These are phyloP conservation scores for Dorcoceras hygrometricum DNA, from an alignment of 257 asterid genomes.

Conservation along the genomic window DNA sequence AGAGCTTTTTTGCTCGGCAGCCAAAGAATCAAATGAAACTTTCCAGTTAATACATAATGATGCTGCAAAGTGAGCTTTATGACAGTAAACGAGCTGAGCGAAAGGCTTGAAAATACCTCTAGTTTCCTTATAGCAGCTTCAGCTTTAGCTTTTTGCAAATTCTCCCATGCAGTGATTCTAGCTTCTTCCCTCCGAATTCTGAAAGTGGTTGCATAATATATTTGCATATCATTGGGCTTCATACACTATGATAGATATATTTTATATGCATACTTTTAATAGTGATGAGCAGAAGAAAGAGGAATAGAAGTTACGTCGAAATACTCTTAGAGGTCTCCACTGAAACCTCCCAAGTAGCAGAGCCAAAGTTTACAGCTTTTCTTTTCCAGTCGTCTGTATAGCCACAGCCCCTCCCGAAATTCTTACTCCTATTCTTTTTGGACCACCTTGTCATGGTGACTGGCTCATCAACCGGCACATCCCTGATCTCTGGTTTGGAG, in stretches of 20 bases:
- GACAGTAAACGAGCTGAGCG: constrained; percentile 4
- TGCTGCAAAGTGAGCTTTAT: not conserved
- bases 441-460: constrained; percentile 91
- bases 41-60: not conserved
- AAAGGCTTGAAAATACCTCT: constrained; percentile 43
- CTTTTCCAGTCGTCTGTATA: constrained; percentile 63
- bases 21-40: not conserved
- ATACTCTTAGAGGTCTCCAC: constrained; percentile 50
- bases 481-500: constrained; percentile 61
- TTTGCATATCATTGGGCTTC: constrained; percentile 4
- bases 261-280: not conserved
- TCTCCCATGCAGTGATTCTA: constrained; percentile 75
- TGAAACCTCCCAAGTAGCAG: constrained; percentile 64
- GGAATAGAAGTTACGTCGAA: constrained; percentile 48
- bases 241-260: not conserved
- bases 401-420: constrained; percentile 41
- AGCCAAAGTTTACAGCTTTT: constrained; percentile 48
- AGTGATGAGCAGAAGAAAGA: constrained; percentile 20
- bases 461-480: constrained; percentile 79
- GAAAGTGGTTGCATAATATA: constrained; percentile 20
- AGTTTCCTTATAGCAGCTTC: constrained; percentile 72
- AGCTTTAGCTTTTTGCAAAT: constrained; percentile 81
- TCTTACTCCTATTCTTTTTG: constrained; percentile 52
- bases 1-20: not conserved
- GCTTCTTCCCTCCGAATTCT: constrained; percentile 70